Evolutionary conservation across 495 filamentous ascomycete genomes (phyloP).

Genomic region (Penicillium antarcticum): DNA sequence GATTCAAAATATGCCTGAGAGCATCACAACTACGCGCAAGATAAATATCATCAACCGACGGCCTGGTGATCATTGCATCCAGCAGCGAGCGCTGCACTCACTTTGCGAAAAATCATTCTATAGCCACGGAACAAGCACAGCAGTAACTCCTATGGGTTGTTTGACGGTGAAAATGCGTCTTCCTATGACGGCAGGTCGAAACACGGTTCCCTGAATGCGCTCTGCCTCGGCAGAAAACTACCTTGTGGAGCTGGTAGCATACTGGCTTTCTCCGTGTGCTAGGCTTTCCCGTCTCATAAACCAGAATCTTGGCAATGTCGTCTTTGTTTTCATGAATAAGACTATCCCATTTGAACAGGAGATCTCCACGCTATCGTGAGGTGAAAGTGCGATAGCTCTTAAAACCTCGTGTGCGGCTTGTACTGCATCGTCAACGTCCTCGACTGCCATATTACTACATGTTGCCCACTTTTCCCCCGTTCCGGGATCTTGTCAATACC

Average conservation of each 20-base stretch:
- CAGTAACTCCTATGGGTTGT: conserved; percentile 47
- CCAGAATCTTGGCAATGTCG: conserved; percentile 45
- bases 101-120: conserved; percentile 57
- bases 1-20: too few relatives aligned
- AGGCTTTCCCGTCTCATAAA: conserved; percentile 49
- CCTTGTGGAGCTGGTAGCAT: conserved; percentile 44
- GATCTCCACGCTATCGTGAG: conserved; percentile 15
- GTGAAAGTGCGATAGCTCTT: conserved; percentile 4
- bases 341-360: conserved; percentile 20
- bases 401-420: not conserved
- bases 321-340: conserved; percentile 35
- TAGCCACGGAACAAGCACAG: conserved; percentile 37
- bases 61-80: conserved; percentile 54
- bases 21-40: too few relatives aligned
- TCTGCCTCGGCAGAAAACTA: conserved; percentile 53
- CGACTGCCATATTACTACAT: not conserved
- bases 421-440: not conserved
- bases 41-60: not conserved
- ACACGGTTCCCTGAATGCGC: conserved; percentile 39
- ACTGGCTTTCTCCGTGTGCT: conserved; percentile 44
- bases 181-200: conserved; percentile 27
- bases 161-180: conserved; percentile 45
- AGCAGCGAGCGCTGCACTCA: conserved; percentile 57
- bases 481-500: not conserved
- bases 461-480: not conserved